phyloP scores from a whole-genome alignment of 331 rosid genomes.

The Malus hybrid region DNA sequence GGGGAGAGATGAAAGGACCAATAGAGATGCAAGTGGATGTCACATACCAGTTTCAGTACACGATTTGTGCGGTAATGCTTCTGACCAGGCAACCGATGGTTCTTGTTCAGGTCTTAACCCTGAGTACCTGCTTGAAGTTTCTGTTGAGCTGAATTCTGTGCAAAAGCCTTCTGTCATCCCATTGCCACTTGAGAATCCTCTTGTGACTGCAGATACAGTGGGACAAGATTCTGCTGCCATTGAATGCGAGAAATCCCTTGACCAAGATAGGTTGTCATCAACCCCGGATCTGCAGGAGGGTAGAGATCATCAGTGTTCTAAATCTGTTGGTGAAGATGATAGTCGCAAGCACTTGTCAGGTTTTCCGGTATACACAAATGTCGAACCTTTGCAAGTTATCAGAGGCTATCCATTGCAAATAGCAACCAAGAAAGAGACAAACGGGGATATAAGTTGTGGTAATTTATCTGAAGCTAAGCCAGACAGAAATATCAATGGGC shows the following conservation, averaged over 20 bases:
- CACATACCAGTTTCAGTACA: slow-evolving; percentile 27
- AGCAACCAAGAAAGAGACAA: slow-evolving; percentile 36
- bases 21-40: slow-evolving; percentile 27
- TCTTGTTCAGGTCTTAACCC: slow-evolving; percentile 45
- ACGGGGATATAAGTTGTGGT: slow-evolving; percentile 37
- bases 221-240: slow-evolving; percentile 26
- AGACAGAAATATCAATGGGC: slow-evolving; percentile 13
- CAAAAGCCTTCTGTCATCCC: slow-evolving; percentile 28
- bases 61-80: slow-evolving; percentile 32
- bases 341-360: slow-evolving; percentile 23
- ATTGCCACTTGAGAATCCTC: slow-evolving; percentile 24
- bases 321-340: slow-evolving; percentile 30
- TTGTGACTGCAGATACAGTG: slow-evolving; percentile 24
- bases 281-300: slow-evolving; percentile 35
- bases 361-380: slow-evolving; percentile 11
- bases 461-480: slow-evolving; percentile 21
- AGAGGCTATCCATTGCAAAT: slow-evolving; percentile 44
- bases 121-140: slow-evolving; percentile 26
- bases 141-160: slow-evolving; percentile 20
- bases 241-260: slow-evolving; percentile 30
- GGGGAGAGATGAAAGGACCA: slow-evolving; percentile 19
- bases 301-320: slow-evolving; percentile 21
- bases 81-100: slow-evolving; percentile 28
- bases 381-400: slow-evolving; percentile 37
- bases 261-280: slow-evolving; percentile 47